Base-by-base conservation (phyloP, 1,284 basidiomycete genomes). In the Hortiboletus rubellus region DNA sequence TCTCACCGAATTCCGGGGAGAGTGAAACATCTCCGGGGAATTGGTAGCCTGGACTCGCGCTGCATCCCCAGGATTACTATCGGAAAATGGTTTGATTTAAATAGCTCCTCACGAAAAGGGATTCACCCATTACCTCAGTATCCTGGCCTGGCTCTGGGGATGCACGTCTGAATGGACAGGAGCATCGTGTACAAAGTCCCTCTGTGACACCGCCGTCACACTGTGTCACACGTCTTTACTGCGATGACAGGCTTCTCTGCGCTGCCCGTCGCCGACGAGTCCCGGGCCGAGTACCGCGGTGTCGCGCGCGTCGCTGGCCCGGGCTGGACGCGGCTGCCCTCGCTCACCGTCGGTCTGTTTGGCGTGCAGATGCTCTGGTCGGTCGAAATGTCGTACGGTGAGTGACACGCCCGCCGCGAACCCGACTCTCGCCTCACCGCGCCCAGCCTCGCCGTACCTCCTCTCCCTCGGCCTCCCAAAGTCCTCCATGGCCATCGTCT, bases 281-380 rank as follows among this genome's bases (percentile, higher is more conserved):
- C 75, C 27, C 72, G 69, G 14, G 72, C 64, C 36, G 67, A 64
- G 14, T 64, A 70, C 18, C 69, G 76, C 9, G 85, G 86, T 5
- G 75, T 77, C 9, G 76, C 86, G 1, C 77, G 75, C 57, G 80
- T 89, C 27, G 71, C 79, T 30, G 87, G 87, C 2, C 86, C 87
- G 1, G 65, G 66, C 50, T 88, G 83, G 82, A 72, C 81, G 5
- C 83, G 82, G 58, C 73, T 93, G 42, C 91, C 92, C 0, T 76
- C 84, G 6, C 74, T 94, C 50, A 94, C 91, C 0, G 68, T 94
- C 22, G 89, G 91, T 3, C 77, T 94, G 59, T 74, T 93, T 5
- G 92, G 92, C 14, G 85, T 94, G 2, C 91, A 92, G 70, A 84
- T 92, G 62, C 84, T 94, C 54, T 96, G 93, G 93, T 91, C 89